Conservation (phyloP, 2,329 filamentous ascomycete species). For the Penicillium thymicola region DNA sequence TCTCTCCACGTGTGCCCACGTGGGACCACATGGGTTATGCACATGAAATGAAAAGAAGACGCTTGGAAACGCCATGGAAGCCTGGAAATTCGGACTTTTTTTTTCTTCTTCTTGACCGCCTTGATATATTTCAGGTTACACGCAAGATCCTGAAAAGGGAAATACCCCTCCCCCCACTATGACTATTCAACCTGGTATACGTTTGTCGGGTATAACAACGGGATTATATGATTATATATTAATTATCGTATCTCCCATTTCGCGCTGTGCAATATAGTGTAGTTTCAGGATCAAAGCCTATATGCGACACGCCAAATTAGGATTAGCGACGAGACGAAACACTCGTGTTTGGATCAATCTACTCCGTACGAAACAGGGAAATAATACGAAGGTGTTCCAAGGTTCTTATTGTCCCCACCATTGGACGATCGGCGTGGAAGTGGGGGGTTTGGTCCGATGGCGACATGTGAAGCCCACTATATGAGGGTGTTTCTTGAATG, state of each 20-base stretch:
- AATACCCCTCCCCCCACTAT: conserved; percentile 5
- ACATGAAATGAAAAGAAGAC: conserved; percentile 21
- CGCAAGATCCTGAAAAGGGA: neutral
- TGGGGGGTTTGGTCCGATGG: neutral
- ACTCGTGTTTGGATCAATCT: neutral
- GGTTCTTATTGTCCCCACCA: neutral
- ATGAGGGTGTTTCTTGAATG: neutral
- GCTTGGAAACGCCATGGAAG: conserved; percentile 29
- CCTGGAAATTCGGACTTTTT: neutral
- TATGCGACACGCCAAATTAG: neutral
- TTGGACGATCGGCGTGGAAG: conserved; percentile 1
- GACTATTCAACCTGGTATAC: neutral
- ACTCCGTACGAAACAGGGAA: too few species aligned
- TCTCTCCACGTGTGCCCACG: conserved; percentile 38
- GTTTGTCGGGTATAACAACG: neutral
- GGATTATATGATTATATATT: neutral
- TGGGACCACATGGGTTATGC: conserved; percentile 33
- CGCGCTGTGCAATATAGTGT: neutral
- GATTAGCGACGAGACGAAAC: neutral
- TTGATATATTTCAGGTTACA: neutral
- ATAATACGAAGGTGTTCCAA: neutral
- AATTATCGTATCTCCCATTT: neutral
- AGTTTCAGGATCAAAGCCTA: conserved; percentile 1
- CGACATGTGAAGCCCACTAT: neutral
- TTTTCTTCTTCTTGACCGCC: neutral